Base-by-base conservation (phyloP, 768 basidiomycete genomes). In the Russula sp. region DNA sequence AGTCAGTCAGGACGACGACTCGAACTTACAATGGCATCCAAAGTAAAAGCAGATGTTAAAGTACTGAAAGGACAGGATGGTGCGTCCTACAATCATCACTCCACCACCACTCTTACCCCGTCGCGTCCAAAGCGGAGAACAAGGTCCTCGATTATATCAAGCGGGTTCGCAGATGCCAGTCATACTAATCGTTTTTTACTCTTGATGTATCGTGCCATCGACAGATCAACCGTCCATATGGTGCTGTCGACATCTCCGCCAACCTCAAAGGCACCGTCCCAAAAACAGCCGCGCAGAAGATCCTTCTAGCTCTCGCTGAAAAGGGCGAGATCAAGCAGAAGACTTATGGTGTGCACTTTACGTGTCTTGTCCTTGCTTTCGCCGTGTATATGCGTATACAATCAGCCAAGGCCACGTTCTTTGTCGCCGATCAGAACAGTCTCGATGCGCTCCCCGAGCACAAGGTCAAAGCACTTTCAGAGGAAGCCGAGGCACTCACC, bases 201-300 rank as follows among this genome's bases (percentile, higher is more conserved):
- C 18, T 22, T 60, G 60, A 20, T 56, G 18, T 52, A 47, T 47
- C 49, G 7, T 9, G 8, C 18, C 50, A 42, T 50, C 40, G 20
- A 22, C 69, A 94, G 91, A 91, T 93, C 84, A 96, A 96, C 74
- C 82, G 93, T n/a, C 93, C 93, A 6, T 95, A 87, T 70, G 93
- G 93, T 8, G 92, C 91, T 64, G 93, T 94, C 40, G 94, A 97
- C 72, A 86, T 96, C 6, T 82, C 89, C 16, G 91, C 93, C 10
- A 97, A 97, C 74, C 76, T 97, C 35, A 95, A 95, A 74, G 91
- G 91, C 55, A 87, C 87, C 10, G 86, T 96, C 5, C 85, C 91
- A 7, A 97, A 97, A 72, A 76, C 91, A 2, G 79, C 86, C 2
- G 86, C 87, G 0, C 91, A 93, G 71, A 97, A 96, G 76, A 88